Conservation (phyloP, 768 basidiomycete genomes). For the Macrolepiota fuliginosa region DNA sequence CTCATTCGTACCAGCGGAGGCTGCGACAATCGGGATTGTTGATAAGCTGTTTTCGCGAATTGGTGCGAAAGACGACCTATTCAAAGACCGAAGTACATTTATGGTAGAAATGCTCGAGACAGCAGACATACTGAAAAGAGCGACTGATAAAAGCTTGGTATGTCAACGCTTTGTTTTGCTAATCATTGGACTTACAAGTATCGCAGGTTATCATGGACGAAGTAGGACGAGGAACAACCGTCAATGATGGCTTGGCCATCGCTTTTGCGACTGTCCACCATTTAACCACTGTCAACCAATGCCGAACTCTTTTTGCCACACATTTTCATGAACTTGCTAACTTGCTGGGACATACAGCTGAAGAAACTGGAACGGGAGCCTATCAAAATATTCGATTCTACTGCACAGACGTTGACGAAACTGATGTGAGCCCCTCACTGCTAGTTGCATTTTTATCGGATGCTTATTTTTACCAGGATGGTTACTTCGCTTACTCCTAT, state of each 20-base stretch:
- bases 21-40: conserved; percentile 78
- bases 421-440: conserved; percentile 46
- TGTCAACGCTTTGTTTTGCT: conserved; percentile 22
- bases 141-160: conserved; percentile 82
- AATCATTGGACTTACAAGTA: background rate
- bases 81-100: conserved; percentile 91
- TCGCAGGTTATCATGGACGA: conserved; percentile 97
- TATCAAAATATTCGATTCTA: conserved; percentile 76
- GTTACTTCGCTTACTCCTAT: conserved; percentile 83
- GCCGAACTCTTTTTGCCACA: conserved; percentile 94
- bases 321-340: conserved; percentile 94
- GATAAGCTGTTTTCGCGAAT: conserved; percentile 93
- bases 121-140: conserved; percentile 81
- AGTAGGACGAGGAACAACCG: conserved; percentile 95
- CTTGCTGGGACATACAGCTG: conserved; percentile 65
- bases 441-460: background rate
- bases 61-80: conserved; percentile 93
- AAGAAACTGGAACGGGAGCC: conserved; percentile 38
- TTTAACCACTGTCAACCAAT: conserved; percentile 64
- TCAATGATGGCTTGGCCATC: conserved; percentile 89
- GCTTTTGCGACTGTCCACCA: conserved; percentile 91
- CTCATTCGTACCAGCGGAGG: conserved; percentile 89
- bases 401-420: conserved; percentile 86
- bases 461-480: conserved; percentile 45
- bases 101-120: conserved; percentile 99